A percentile compares a stretch with the other conserved stretches of the same genome.
Evolutionary conservation across 2,329 filamentous ascomycete species (phyloP).

Genomic region (Xylariaceae sp.): DNA sequence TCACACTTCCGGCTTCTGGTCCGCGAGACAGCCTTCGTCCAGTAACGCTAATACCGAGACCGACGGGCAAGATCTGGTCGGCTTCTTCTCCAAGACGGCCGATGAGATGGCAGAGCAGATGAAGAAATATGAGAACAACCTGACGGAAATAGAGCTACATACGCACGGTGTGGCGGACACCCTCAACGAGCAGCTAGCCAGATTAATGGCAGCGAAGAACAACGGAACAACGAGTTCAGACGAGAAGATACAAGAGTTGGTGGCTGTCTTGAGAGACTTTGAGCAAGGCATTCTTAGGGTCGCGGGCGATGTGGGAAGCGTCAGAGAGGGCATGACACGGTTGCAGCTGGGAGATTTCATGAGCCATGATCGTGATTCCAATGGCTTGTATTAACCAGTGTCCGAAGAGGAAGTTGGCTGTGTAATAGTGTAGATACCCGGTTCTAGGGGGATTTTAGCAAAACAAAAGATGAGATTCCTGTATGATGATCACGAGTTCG

Average conservation of each 20-base stretch:
- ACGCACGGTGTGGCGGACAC: constrained; percentile 61
- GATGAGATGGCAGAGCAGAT: constrained; percentile 61
- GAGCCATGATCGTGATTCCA: constrained; percentile 28
- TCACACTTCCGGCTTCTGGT: constrained; percentile 46
- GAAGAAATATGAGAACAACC: constrained; percentile 54
- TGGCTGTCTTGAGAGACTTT: constrained; percentile 61
- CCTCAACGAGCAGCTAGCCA: constrained; percentile 58
- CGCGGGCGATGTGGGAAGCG: constrained; percentile 57
- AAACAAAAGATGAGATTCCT: too few relatives aligned
- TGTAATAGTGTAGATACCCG: constrained; percentile 26
- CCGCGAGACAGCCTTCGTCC: constrained; percentile 36
- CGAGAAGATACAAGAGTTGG: constrained; percentile 50
- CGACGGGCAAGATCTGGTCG: constrained; percentile 58
- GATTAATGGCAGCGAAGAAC: constrained; percentile 43
- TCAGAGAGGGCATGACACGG: constrained; percentile 59
- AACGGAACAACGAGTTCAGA: constrained; percentile 38
- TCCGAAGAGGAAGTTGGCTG: constrained; percentile 10
- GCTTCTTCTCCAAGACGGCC: constrained; percentile 61
- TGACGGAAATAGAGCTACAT: constrained; percentile 64
- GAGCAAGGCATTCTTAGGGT: constrained; percentile 64
- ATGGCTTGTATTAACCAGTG: constrained; percentile 28
- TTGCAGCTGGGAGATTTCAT: constrained; percentile 52
- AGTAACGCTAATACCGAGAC: constrained; percentile 44
- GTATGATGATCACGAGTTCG: too few relatives aligned
- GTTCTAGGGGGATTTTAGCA: constrained; percentile 1